phyloP scores from a whole-genome alignment of 768 basidiomycete species.

The Mycena metata region DNA sequence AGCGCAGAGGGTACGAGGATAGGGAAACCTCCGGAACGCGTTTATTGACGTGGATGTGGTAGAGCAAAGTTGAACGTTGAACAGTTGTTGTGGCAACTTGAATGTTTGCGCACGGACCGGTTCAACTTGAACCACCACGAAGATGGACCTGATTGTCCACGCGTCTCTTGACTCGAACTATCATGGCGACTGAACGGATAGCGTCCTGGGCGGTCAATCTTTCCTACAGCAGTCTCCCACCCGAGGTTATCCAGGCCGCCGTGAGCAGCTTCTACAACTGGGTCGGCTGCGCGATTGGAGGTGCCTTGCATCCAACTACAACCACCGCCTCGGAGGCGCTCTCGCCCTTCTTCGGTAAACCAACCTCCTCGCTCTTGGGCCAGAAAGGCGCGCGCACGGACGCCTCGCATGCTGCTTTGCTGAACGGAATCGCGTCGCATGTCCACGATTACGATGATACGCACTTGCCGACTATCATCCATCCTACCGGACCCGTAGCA shows the following conservation, averaged over 20 bases:
- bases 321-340: constrained; percentile 35
- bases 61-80: neutral
- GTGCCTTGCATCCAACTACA: constrained; percentile 39
- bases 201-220: constrained; percentile 42
- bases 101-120: neutral
- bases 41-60: neutral
- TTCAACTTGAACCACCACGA: neutral
- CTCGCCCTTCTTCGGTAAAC: constrained; percentile 38
- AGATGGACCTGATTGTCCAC: neutral
- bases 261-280: constrained; percentile 44
- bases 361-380: constrained; percentile 39
- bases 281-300: constrained; percentile 44
- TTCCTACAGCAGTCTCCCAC: constrained; percentile 36
- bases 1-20: neutral
- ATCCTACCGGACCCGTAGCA: constrained; percentile 42
- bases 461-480: constrained; percentile 42
- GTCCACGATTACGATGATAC: constrained; percentile 46
- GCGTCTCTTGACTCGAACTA: constrained; percentile 15
- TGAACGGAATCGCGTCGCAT: constrained; percentile 44
- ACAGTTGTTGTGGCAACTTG: neutral
- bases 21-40: neutral
- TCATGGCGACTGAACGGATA: constrained; percentile 41
- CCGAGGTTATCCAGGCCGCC: constrained; percentile 38
- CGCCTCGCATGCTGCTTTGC: constrained; percentile 40
- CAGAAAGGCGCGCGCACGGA: constrained; percentile 37